Evolutionary conservation across 2,329 filamentous ascomycete genomes (phyloP).

Genomic region (Colletotrichum chrysophilum): DNA sequence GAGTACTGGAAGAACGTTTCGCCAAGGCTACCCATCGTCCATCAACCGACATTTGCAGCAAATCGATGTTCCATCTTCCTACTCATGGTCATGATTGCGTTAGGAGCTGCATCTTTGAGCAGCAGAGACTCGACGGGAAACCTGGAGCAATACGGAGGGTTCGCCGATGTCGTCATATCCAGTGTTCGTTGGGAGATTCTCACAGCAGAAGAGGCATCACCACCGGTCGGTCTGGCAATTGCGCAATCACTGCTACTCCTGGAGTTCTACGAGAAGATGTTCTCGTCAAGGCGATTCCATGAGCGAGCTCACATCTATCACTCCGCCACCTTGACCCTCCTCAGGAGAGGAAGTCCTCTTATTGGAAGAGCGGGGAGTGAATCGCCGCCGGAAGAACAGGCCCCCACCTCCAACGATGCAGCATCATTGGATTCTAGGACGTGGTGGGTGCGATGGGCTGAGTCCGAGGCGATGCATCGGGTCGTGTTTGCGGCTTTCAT

Average conservation of each 20-base stretch:
- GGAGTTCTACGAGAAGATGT: conserved; percentile 93
- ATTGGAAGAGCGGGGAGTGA: conserved; percentile 82
- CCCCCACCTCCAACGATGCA: conserved; percentile 7
- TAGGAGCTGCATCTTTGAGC: conserved; percentile 82
- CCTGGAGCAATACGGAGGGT: conserved; percentile 47
- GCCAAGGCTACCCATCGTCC: conserved; percentile 84
- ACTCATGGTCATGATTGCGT: conserved; percentile 80
- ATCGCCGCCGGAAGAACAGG: conserved; percentile 72
- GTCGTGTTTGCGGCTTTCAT: conserved; percentile 91
- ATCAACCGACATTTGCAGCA: conserved; percentile 84
- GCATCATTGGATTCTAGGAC: conserved; percentile 44
- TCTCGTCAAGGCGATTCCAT: conserved; percentile 80
- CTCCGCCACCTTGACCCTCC: conserved; percentile 81
- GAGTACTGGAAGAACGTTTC: conserved; percentile 90
- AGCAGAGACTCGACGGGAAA: conserved; percentile 63
- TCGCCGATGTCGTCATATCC: conserved; percentile 67
- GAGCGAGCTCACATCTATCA: conserved; percentile 92
- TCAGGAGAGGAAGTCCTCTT: conserved; percentile 84
- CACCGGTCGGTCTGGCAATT: conserved; percentile 86
- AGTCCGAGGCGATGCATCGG: conserved; percentile 83
- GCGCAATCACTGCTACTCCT: conserved; percentile 84
- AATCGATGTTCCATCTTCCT: conserved; percentile 80
- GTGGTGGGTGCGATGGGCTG: conserved; percentile 90
- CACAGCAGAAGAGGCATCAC: conserved; percentile 79
- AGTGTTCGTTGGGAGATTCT: conserved; percentile 85